phyloP scores from a whole-genome alignment of 2,329 filamentous ascomycete genomes.

The Microsporum audouinii region DNA sequence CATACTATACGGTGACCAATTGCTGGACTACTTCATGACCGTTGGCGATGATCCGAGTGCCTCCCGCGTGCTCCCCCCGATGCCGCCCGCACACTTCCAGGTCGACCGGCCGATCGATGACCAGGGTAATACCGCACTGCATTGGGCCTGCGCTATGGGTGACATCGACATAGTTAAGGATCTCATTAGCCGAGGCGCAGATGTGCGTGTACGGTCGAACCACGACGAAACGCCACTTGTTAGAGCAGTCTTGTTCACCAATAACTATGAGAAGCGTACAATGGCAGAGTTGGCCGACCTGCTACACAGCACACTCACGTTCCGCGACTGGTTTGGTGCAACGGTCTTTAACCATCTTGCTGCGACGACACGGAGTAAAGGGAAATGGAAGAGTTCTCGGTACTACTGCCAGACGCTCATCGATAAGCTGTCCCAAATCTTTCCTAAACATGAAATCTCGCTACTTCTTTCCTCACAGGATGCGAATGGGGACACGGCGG shows the following conservation, averaged over 20 bases:
- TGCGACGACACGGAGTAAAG: conserved; percentile 71
- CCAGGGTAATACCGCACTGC: conserved; percentile 81
- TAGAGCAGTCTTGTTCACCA: conserved; percentile 89
- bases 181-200: conserved; percentile 68
- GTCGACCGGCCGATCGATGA: conserved; percentile 89
- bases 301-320: conserved; percentile 68
- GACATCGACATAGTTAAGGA: conserved; percentile 85
- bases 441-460: conserved; percentile 65
- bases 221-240: conserved; percentile 82
- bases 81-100: conserved; percentile 75
- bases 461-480: conserved; percentile 72
- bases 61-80: conserved; percentile 49
- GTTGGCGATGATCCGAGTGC: conserved; percentile 62
- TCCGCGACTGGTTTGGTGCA: conserved; percentile 65
- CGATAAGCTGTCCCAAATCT: conserved; percentile 69
- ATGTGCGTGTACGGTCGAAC: conserved; percentile 57
- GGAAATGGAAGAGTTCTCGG: conserved; percentile 75
- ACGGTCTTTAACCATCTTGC: conserved; percentile 94
- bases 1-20: conserved; percentile 78
- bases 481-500: conserved; percentile 79
- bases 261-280: conserved; percentile 86
- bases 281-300: conserved; percentile 77
- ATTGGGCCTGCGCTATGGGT: conserved; percentile 97
- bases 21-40: conserved; percentile 91
- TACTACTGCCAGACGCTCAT: conserved; percentile 91